phyloP scores from a whole-genome alignment of 768 basidiomycete species.

The Lactifluus pinguis region DNA sequence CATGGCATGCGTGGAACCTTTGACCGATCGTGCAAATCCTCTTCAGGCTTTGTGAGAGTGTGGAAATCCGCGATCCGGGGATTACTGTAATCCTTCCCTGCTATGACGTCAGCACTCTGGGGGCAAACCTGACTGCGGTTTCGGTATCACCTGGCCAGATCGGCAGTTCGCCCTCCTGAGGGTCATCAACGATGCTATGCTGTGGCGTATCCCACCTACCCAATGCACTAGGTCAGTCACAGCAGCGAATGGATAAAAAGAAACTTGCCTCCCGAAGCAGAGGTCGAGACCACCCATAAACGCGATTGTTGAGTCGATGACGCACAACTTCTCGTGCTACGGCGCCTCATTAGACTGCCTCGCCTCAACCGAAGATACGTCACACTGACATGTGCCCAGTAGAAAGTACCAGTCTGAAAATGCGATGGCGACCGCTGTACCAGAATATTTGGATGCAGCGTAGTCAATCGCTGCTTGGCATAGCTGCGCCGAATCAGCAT shows the following conservation, averaged over 20 bases:
- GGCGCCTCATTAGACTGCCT: neutral
- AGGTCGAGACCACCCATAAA: constrained; percentile 98
- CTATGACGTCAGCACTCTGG: neutral
- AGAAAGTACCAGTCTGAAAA: constrained; percentile 94
- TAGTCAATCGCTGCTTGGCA: constrained; percentile 71
- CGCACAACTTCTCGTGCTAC: constrained; percentile 96
- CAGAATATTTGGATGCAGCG: constrained; percentile 86
- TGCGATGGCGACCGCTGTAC: constrained; percentile 96
- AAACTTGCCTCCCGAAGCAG: constrained; percentile 69
- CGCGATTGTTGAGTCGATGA: constrained; percentile 93
- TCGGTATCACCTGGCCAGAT: constrained; percentile 78
- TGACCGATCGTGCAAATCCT: constrained; percentile 90
- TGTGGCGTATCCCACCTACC: constrained; percentile 92
- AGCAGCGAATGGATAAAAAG: neutral
- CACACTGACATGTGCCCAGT: constrained; percentile 88
- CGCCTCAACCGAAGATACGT: neutral
- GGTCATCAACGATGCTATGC: constrained; percentile 83
- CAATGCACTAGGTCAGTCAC: constrained; percentile 3
- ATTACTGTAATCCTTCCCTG: constrained; percentile 94
- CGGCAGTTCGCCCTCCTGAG: constrained; percentile 47
- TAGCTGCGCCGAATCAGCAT: constrained; percentile 40
- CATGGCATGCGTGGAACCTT: constrained; percentile 95
- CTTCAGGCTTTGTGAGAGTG: constrained; percentile 77
- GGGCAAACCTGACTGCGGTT: neutral
- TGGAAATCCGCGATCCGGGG: constrained; percentile 82